Evolutionary conservation across 1,284 basidiomycete genomes (phyloP).

Genomic region (Cryptococcus floricola): DNA sequence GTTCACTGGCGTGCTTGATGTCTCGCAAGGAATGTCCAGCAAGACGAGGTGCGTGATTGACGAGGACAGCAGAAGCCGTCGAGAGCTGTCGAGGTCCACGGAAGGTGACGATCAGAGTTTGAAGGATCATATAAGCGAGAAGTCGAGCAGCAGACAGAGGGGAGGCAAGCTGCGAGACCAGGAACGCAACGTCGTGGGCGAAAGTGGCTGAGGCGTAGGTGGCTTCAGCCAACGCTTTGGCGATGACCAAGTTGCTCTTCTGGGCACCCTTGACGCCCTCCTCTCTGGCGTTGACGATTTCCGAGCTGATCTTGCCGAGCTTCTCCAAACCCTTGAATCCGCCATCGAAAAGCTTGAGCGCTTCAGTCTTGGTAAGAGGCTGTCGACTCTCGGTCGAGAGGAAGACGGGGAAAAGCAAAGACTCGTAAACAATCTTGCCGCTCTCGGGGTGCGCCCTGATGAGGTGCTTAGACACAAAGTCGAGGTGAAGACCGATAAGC

Average conservation of each 20-base stretch:
- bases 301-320: slow-evolving; percentile 20
- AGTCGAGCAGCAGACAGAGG: slow-evolving; percentile 56
- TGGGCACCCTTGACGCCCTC: slow-evolving; percentile 3
- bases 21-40: slow-evolving; percentile 14
- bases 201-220: slow-evolving; percentile 9
- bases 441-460: slow-evolving; percentile 41
- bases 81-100: slow-evolving; percentile 59
- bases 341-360: slow-evolving; percentile 8
- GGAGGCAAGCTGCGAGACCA: slow-evolving; percentile 56
- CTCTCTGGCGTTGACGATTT: slow-evolving; percentile 12
- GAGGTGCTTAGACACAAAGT: slow-evolving; percentile 61
- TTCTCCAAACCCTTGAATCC: slow-evolving; percentile 33
- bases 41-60: slow-evolving; percentile 13
- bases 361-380: slow-evolving; percentile 49
- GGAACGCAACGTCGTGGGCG: slow-evolving; percentile 60
- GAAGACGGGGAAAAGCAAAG: slow-evolving; percentile 66
- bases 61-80: slow-evolving; percentile 53
- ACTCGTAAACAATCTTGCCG: slow-evolving; percentile 56
- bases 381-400: slow-evolving; percentile 67
- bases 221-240: slow-evolving; percentile 10
- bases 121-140: slow-evolving; percentile 60
- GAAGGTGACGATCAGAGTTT: slow-evolving; percentile 56
- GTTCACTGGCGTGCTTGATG: slow-evolving; percentile 4
- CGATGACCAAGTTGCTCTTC: slow-evolving; percentile 15
- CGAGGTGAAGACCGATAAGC: slow-evolving; percentile 58